Evolutionary conservation across 331 rosid species (phyloP), one percentile per base, ranked within the genome.

Genomic region (Pyracantha coccinea): DNA sequence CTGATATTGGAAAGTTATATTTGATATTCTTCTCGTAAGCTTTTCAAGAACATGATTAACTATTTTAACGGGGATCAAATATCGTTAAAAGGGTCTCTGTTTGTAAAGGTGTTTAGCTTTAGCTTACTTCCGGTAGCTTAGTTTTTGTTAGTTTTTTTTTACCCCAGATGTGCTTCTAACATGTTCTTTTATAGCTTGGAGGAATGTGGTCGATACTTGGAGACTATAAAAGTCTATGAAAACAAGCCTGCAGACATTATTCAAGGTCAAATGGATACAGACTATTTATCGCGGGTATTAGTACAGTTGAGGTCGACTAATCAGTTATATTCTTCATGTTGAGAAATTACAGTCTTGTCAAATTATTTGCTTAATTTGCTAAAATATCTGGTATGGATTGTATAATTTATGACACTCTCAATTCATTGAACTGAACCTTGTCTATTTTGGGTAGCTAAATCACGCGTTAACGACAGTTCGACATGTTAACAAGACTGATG

Each of bases 171-270:
- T 57, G 62, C 38, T 67, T 20, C 47, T 71, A 62, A 32, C 75
- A 58, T 76, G 38, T 72, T 81, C 11, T 41, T 71, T 52, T 52
- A 35, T 79, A 94, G 99, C 81, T 80, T 94, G 85, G 99, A 94
- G 93, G 99, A 92, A 82, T 94, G 99, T 71, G 99, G 99, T 58
- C 99, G 97, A 73, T 94, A 94, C 81, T 77, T 94, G 91, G 99
- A 94, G 84, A 94, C 97, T 23, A 83, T 94, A 74, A 94, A 94
- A 85, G 96, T 94, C 15, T 92, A 94, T 41, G 99, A 92, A 87
- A 94, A 92, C 85, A 94, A 94, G 86, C 89, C 97, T 32, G 99
- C 99, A 61, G 99, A 94, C 80, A 85, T 92, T 68, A 94, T 94
- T 79, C 99, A 94, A 85, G 99, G 99, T 75, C 99, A 94, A 81